Evolutionary conservation across 192 early-diverging fungal genomes (phyloP), one percentile per base, ranked within the genome.

Genomic region (Coemansia sp.): DNA sequence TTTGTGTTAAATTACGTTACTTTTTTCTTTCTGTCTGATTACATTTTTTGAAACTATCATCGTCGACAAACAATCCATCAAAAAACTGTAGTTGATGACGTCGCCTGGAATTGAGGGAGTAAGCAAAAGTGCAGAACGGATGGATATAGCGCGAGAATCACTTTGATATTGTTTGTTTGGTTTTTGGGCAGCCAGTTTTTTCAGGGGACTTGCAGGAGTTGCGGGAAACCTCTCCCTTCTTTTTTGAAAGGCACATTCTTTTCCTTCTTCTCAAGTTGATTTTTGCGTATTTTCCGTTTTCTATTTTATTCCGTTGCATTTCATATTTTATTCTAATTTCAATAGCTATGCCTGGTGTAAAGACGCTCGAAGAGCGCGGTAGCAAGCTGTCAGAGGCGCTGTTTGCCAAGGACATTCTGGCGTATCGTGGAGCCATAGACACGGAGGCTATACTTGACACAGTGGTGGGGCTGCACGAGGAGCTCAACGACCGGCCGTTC

Each of bases 341-440:
- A 52, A 11, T 1, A 52, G 50, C 12, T 14, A 66, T 66, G 64
- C 69, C 70, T 10, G 70, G 60, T 2, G 65, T 62, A 21, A 66
- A 57, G 65, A 62, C 67, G 21, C 63, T 79, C 8, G 72, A 74
- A 53, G 77, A 79, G 39, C 64, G 77, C 11, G 72, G 77, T 11
- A 69, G 62, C 50, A 52, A 36, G 61, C 62, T 79, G 43, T 39
- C 65, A 4, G 68, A 70, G 20, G 64, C 77, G 28, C 59, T 79
- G 43, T 61, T 65, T 55, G 69, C 72, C 14, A 58, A 64, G 12
- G 69, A 79, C 57, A 69, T 74, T 28, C 34, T 79, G 42, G 77
- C 77, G 31, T 75, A 79, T 69, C 77, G 72, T n/a, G 77, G 77
- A 0, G 77, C 72, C 50, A 62, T 75, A 8, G 77, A 79, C 65